phyloP scores from a whole-genome alignment of 495 filamentous ascomycete genomes.

The Annulohypoxylon nitens region DNA sequence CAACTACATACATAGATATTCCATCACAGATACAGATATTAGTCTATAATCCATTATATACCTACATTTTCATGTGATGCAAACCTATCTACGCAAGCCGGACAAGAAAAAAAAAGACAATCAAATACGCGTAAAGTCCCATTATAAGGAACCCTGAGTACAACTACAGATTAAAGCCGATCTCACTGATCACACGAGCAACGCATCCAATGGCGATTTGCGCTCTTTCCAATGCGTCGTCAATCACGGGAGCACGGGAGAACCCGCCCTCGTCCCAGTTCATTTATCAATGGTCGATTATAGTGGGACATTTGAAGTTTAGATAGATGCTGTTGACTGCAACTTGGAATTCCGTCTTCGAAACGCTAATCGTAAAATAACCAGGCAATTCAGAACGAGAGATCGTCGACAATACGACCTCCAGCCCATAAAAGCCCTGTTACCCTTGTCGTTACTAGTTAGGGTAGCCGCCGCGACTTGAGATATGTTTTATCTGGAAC shows the following conservation, averaged over 20 bases:
- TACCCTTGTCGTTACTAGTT: background rate
- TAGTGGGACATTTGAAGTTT: too few relatives aligned
- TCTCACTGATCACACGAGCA: constrained; percentile 33
- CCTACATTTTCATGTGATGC: too few relatives aligned
- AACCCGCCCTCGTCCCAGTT: background rate
- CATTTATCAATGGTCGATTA: too few relatives aligned
- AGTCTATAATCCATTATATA: too few relatives aligned
- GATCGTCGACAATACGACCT: constrained; percentile 4
- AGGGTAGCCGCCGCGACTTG: constrained; percentile 8
- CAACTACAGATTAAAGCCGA: background rate
- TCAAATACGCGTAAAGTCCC: too few relatives aligned
- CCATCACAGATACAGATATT: too few relatives aligned
- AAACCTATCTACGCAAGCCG: too few relatives aligned
- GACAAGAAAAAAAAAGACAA: too few relatives aligned
- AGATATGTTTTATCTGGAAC: constrained; percentile 5
- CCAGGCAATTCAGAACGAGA: background rate
- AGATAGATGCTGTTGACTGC: too few relatives aligned
- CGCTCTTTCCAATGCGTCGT: background rate
- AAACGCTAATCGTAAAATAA: background rate
- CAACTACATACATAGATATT: too few relatives aligned
- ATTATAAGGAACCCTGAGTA: background rate
- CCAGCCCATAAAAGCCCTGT: background rate
- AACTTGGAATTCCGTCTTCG: background rate
- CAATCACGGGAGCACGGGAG: background rate
- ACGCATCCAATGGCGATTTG: constrained; percentile 20